These are phyloP conservation scores for Coleophoma crateriformis DNA, from an alignment of 2,329 filamentous ascomycete genomes.

Conservation along the genomic window DNA sequence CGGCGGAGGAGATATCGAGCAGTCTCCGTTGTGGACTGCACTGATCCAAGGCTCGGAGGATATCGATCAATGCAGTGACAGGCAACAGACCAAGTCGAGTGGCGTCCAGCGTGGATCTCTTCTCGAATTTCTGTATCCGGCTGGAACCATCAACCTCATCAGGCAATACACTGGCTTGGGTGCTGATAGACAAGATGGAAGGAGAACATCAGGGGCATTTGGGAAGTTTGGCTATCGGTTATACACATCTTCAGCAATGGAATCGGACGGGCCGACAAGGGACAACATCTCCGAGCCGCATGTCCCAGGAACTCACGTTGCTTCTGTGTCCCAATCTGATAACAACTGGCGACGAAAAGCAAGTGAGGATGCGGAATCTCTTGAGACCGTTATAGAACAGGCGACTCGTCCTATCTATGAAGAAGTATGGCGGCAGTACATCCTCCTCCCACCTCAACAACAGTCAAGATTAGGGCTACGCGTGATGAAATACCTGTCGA, in stretches of 20 bases:
- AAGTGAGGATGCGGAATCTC: slow-evolving; percentile 1
- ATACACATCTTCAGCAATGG: slow-evolving; percentile 26
- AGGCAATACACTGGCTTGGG: slow-evolving; percentile 22
- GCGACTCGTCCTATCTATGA: slow-evolving; percentile 22
- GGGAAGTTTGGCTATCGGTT: slow-evolving; percentile 22
- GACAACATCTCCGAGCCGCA: background rate
- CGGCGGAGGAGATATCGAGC: slow-evolving; percentile 32
- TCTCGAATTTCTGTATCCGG: slow-evolving; percentile 35
- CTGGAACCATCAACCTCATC: slow-evolving; percentile 29
- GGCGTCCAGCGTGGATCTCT: slow-evolving; percentile 14
- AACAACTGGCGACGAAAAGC: background rate
- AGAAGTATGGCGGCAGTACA: slow-evolving; percentile 36
- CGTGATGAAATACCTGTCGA: slow-evolving; percentile 31
- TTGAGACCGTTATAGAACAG: slow-evolving; percentile 13
- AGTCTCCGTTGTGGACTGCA: slow-evolving; percentile 23
- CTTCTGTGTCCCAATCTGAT: background rate
- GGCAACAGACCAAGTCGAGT: slow-evolving; percentile 4
- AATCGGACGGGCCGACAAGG: background rate
- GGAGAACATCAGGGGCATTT: slow-evolving; percentile 9
- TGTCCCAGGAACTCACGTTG: background rate
- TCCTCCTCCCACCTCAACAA: slow-evolving; percentile 10
- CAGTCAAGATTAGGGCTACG: slow-evolving; percentile 13
- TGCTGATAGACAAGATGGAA: slow-evolving; percentile 17
- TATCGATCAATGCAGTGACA: slow-evolving; percentile 8
- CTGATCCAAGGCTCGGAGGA: slow-evolving; percentile 15